Conservation (phyloP, 148 eudicot genomes). For the Heliamphora exappendiculata region DNA sequence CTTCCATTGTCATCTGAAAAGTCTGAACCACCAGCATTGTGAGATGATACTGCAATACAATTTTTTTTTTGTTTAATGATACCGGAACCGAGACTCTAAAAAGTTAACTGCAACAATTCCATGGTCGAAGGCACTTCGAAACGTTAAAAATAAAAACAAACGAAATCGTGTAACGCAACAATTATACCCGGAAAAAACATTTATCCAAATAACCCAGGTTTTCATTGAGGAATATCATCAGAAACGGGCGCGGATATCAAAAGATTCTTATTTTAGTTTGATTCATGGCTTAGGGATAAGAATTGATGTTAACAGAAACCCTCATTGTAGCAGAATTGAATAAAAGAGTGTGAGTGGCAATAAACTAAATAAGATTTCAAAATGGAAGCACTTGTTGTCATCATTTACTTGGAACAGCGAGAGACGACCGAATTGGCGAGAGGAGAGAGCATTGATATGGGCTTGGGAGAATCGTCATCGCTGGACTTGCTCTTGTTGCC, state of each 20-base stretch:
- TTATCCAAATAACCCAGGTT: not conserved
- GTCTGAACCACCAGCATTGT: not conserved
- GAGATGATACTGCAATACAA: not conserved
- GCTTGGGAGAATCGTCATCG: constrained; percentile 28
- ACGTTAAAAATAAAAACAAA: not conserved
- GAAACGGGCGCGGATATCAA: not conserved
- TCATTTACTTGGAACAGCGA: constrained; percentile 47
- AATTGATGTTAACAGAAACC: not conserved
- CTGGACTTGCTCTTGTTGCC: not conserved
- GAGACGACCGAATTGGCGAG: constrained; percentile 53
- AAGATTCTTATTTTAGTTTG: not conserved
- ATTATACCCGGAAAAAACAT: not conserved
- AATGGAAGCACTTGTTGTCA: not conserved
- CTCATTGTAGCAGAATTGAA: not conserved
- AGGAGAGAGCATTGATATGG: constrained; percentile 43
- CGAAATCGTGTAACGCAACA: not conserved
- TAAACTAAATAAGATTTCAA: not conserved
- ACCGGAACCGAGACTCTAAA: not conserved
- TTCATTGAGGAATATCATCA: not conserved
- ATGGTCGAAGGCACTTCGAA: too few species aligned
- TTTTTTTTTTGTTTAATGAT: not conserved
- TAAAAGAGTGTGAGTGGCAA: not conserved
- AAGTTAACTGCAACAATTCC: too few species aligned
- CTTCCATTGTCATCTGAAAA: not conserved
- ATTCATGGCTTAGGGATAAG: not conserved